A percentile compares a stretch with the other conserved stretches of the same genome.
Evolutionary conservation across 2,329 filamentous ascomycete species (phyloP).

Genomic region (Leptodontidium sp.): DNA sequence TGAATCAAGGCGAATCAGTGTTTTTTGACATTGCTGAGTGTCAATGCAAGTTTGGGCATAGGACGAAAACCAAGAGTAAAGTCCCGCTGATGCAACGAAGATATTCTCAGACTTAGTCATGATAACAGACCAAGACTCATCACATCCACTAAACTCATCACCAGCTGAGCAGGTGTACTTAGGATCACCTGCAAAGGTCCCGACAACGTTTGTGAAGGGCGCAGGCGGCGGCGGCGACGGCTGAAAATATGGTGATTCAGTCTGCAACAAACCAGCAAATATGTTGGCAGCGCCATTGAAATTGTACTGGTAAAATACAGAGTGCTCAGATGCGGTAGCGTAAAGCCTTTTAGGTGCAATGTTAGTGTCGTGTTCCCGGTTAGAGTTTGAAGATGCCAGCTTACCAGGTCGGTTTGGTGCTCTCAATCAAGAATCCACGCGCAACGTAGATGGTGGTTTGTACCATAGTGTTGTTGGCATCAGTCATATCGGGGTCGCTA

Average conservation of each 20-base stretch:
- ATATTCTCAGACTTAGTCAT: conserved; percentile 38
- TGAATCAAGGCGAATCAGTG: too few relatives aligned
- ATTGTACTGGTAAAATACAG: conserved; percentile 73
- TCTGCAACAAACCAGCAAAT: conserved; percentile 70
- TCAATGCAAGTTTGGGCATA: too few relatives aligned
- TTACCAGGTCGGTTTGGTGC: not conserved
- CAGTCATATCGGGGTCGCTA: too few relatives aligned
- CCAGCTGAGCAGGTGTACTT: conserved; percentile 29
- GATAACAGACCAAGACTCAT: conserved; percentile 40
- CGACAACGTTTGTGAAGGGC: conserved; percentile 19
- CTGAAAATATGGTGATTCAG: conserved; percentile 77
- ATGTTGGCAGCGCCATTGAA: conserved; percentile 65
- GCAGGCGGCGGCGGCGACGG: conserved; percentile 48
- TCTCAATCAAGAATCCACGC: conserved; percentile 33
- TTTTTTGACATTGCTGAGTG: too few relatives aligned
- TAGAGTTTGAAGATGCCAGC: too few relatives aligned
- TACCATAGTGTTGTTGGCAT: too few relatives aligned
- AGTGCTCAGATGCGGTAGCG: conserved; percentile 68
- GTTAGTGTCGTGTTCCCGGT: too few relatives aligned
- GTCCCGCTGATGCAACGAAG: conserved; percentile 35
- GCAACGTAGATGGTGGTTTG: too few relatives aligned
- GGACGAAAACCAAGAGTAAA: too few relatives aligned
- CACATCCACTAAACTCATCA: conserved; percentile 31
- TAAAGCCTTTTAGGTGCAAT: too few relatives aligned
- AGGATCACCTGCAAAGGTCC: conserved; percentile 28